phyloP scores from a whole-genome alignment of 352 stramenopile genomes.

The Phytopythium boreale region DNA sequence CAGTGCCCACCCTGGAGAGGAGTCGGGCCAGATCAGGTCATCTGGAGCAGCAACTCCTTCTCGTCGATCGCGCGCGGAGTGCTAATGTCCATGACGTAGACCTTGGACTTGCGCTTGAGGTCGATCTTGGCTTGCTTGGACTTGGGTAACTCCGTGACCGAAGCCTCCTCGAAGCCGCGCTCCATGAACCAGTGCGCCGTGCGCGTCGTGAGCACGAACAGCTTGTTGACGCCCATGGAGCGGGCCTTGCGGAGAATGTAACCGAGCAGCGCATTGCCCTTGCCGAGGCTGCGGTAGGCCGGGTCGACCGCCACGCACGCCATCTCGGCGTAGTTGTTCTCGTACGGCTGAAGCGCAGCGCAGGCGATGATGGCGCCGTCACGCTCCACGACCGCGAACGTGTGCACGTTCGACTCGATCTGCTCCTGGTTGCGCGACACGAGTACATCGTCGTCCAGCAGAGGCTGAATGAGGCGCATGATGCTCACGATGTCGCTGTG shows the following conservation, averaged over 20 bases:
- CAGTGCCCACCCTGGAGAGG: not conserved
- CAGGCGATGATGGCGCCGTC: constrained; percentile 89
- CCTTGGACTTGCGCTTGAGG: constrained; percentile 81
- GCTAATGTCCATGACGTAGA: constrained; percentile 90
- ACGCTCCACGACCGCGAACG: constrained; percentile 85
- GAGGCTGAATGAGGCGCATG: constrained; percentile 85
- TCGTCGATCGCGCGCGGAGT: constrained; percentile 78
- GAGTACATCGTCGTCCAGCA: constrained; percentile 86
- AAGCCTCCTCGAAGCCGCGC: constrained; percentile 91
- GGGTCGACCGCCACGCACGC: constrained; percentile 89
- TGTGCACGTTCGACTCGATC: constrained; percentile 88
- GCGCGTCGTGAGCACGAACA: constrained; percentile 98
- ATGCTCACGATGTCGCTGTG: constrained; percentile 91
- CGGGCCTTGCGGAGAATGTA: constrained; percentile 89
- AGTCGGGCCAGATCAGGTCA: constrained; percentile 18
- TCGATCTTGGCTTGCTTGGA: constrained; percentile 80
- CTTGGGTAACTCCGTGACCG: constrained; percentile 83
- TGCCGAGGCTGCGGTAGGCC: constrained; percentile 79
- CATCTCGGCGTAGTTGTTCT: constrained; percentile 89
- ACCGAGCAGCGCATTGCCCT: constrained; percentile 89
- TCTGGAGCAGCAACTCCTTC: constrained; percentile 78
- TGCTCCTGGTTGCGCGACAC: constrained; percentile 87
- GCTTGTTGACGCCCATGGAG: constrained; percentile 81
- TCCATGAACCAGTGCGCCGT: constrained; percentile 99
- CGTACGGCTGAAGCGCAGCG: constrained; percentile 86